Base-by-base conservation (phyloP, 1,284 basidiomycete species). In the Prillingera fragicola region DNA sequence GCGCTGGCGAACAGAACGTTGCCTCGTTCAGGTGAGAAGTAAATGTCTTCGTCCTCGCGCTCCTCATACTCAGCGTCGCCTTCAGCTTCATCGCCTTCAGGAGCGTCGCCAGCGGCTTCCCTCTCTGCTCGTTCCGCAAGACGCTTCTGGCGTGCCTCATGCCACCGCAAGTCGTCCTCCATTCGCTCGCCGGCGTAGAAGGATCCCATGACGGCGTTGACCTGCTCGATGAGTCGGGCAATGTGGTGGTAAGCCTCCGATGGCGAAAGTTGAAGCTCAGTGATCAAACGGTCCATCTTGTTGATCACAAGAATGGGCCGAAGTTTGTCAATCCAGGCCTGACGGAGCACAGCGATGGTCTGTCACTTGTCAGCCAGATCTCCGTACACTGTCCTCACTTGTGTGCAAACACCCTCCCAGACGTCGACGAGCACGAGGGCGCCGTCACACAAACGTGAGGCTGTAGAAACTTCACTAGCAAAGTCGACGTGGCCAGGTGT, bases 401-500 rank as follows among this genome's bases (percentile, higher is more conserved):
- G 94, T 1, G 94, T 97, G 67, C 91, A 97, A 8, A 99, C 95
- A 15, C 95, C 95, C 74, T 98, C 95, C 5, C 97, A 90, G 1
- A 89, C 91, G 67, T 99, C 95, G 3, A 99, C 89, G n/a, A 99
- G 76, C 23, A 98, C 86, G 7, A 99, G 77, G 5, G 92, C 90
- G 19, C 95, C 95, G 66, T 98, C 95, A 61, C 91, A 96, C 22
- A 99, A 69, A 34, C 94, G 77, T 8, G 89, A 87, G 9, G 94
- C 91, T 1, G 88, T 88, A 0, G 92, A 96, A 0, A 98, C 95
- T 66, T 98, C 95, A 45, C 83, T 88, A 0, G 91, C 94, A 58
- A 99, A 99, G 72, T 98, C 95, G 32, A 98, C 92, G 73, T 99
- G 95, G 3, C 95, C 95, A 3, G 95, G 95, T 1, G 95, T 98